These are phyloP conservation scores for Epicoccum nigrum DNA, from an alignment of 2,329 filamentous ascomycete genomes.

Conservation along the genomic window DNA sequence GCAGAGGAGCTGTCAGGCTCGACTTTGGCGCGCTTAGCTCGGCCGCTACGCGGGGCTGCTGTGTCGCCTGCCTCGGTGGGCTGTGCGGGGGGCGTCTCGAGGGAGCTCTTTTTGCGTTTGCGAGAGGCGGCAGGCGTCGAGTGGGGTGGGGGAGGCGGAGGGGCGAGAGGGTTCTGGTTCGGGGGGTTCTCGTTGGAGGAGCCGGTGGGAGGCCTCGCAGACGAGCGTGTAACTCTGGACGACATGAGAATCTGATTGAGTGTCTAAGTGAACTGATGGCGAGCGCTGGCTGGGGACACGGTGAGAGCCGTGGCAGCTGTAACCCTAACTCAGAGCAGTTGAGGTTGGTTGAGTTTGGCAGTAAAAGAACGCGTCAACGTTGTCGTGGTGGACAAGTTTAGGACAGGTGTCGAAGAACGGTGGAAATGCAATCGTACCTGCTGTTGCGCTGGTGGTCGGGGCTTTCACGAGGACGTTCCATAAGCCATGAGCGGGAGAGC, in stretches of 20 bases:
- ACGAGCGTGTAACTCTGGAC: constrained; percentile 93
- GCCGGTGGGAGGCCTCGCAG: constrained; percentile 85
- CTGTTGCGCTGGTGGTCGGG: constrained; percentile 30
- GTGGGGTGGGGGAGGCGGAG: constrained; percentile 47
- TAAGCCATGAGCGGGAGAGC: constrained; percentile 46
- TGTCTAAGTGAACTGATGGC: constrained; percentile 34
- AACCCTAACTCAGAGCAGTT: constrained; percentile 31
- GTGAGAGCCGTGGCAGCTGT: constrained; percentile 36
- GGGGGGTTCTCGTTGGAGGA: constrained; percentile 48
- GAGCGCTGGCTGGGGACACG: constrained; percentile 40
- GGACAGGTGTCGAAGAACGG: constrained; percentile 24
- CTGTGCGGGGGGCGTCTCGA: constrained; percentile 54
- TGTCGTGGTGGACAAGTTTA: constrained; percentile 2
- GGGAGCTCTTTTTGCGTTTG: constrained; percentile 76
- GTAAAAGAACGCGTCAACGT: constrained; percentile 16
- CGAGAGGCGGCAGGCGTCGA: constrained; percentile 60
- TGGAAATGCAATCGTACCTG: constrained; percentile 30
- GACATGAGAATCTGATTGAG: constrained; percentile 75
- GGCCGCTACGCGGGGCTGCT: constrained; percentile 42
- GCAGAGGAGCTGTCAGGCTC: constrained; percentile 59
- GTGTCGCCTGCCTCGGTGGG: constrained; percentile 49
- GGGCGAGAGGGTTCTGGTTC: constrained; percentile 51
- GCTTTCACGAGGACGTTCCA: constrained; percentile 39
- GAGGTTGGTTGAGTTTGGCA: constrained; percentile 21
- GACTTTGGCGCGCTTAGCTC: constrained; percentile 65